phyloP scores from a whole-genome alignment of 2,329 filamentous ascomycete genomes.

The Aspergillus thermomutatus region DNA sequence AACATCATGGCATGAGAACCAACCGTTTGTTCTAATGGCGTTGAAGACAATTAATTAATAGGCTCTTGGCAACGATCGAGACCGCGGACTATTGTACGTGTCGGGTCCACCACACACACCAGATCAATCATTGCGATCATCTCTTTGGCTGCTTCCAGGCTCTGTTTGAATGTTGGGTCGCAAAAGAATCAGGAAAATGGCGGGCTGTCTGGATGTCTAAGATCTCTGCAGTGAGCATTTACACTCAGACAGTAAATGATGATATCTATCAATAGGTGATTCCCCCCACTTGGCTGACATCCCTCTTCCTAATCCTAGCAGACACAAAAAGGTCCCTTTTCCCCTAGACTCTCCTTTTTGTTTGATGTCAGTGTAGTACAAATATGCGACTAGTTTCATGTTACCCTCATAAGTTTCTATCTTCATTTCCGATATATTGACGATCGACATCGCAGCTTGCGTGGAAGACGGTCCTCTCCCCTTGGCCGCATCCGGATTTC shows the following conservation, averaged over 20 bases:
- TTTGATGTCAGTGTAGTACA: neutral
- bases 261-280: neutral
- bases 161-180: neutral
- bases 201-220: neutral
- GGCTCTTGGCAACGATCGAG: conserved; percentile 3
- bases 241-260: neutral
- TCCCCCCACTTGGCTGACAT: neutral
- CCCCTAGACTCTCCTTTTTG: neutral
- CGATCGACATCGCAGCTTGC: conserved; percentile 22
- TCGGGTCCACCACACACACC: neutral
- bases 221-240: neutral
- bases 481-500: conserved; percentile 8
- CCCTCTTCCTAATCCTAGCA: neutral
- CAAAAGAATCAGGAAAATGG: neutral
- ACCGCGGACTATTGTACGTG: neutral
- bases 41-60: neutral
- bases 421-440: neutral
- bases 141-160: neutral
- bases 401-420: neutral
- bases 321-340: neutral
- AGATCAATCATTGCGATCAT: neutral
- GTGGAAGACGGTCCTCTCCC: conserved; percentile 20
- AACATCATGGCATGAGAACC: neutral
- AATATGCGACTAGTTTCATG: neutral
- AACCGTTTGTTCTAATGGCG: neutral